phyloP scores from a whole-genome alignment of 495 filamentous ascomycete species.

The Penicillium ochrochloron region DNA sequence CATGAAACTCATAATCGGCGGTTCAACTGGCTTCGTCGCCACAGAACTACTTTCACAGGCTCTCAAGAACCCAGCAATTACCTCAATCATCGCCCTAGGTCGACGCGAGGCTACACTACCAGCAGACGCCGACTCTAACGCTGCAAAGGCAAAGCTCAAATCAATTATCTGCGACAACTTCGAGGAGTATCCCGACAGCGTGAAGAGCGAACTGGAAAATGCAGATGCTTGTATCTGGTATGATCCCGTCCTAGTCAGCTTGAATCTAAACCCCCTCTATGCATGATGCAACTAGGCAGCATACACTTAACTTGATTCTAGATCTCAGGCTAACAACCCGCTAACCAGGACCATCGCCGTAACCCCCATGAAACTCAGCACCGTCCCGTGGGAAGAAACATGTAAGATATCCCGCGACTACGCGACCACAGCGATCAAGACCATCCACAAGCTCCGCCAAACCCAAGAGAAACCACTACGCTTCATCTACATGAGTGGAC shows the following conservation, averaged over 20 bases:
- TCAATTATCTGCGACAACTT: neutral
- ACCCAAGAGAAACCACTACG: neutral
- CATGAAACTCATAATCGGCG: slow-evolving; percentile 2
- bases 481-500: neutral
- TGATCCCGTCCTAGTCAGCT: neutral
- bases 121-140: neutral
- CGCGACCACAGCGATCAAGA: neutral
- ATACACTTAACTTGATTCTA: neutral
- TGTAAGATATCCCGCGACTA: neutral
- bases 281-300: neutral
- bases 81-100: neutral
- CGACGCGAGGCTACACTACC: neutral
- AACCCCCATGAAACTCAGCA: neutral
- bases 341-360: neutral
- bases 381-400: neutral
- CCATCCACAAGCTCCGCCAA: neutral
- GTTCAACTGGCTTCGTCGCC: slow-evolving; percentile 3
- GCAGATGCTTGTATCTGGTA: slow-evolving; percentile 7
- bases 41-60: neutral
- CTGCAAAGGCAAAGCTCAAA: neutral
- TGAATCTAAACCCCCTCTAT: neutral
- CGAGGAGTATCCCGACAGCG: neutral
- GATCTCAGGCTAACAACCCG: neutral
- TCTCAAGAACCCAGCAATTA: neutral
- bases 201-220: neutral